Percentiles rank a stretch among this genome's conserved stretches.
Conservation (phyloP, 352 stramenopile genomes). For the Phytophthora podocarpi region DNA sequence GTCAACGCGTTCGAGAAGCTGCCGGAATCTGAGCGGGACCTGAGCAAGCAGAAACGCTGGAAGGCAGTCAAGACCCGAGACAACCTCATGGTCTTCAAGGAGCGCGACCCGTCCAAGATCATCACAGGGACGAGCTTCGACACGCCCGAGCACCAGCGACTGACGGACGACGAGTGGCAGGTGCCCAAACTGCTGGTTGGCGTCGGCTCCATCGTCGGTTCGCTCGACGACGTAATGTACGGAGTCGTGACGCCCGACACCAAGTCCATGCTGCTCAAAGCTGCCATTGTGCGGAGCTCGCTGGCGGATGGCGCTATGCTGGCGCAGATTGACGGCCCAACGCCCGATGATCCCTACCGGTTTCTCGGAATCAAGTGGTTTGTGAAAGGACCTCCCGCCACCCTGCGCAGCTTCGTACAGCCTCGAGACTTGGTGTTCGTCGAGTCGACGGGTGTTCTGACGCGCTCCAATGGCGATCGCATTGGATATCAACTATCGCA, state of each 20-base stretch:
- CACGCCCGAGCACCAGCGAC: constrained; percentile 27
- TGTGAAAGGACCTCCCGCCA: constrained; percentile 40
- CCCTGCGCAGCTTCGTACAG: constrained; percentile 35
- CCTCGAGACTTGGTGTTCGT: constrained; percentile 51
- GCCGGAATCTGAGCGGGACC: constrained; percentile 11
- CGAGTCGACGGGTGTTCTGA: constrained; percentile 42
- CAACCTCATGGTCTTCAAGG: constrained; percentile 46
- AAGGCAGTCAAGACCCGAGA: constrained; percentile 51
- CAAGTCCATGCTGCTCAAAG: constrained; percentile 45
- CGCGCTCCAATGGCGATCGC: constrained; percentile 29
- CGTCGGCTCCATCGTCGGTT: constrained; percentile 47
- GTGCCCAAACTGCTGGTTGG: constrained; percentile 52
- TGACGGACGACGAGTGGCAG: constrained; percentile 48
- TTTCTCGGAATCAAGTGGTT: constrained; percentile 64
- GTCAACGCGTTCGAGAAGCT: constrained; percentile 34
- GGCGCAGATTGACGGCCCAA: constrained; percentile 32
- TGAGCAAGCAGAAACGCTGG: constrained; percentile 42
- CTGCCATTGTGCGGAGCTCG: constrained; percentile 37
- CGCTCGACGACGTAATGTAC: constrained; percentile 72
- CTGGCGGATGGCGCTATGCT: constrained; percentile 48
- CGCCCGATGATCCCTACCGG: constrained; percentile 32
- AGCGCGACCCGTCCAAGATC: constrained; percentile 39
- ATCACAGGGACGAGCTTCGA: constrained; percentile 35
- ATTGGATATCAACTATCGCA: constrained; percentile 51
- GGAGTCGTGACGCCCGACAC: constrained; percentile 46